Conservation (phyloP, 768 basidiomycete species). For the Pholiota conissans region DNA sequence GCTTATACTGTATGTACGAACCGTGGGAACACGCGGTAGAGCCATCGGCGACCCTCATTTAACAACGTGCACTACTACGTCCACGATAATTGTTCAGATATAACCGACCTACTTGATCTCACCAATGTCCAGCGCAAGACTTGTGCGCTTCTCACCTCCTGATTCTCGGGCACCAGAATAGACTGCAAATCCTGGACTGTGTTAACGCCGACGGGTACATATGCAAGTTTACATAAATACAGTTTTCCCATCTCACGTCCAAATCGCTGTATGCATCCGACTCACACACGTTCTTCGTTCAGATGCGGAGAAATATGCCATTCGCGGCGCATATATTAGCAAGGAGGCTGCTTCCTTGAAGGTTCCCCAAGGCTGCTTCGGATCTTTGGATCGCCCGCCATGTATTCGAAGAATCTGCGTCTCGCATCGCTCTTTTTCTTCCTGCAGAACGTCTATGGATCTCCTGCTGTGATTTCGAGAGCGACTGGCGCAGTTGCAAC, state of each 20-base stretch:
- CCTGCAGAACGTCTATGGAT: neutral
- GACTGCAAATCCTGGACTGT: neutral
- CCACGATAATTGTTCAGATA: too few species aligned
- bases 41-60: too few species aligned
- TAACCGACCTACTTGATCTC: too few species aligned
- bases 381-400: neutral
- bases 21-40: too few species aligned
- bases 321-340: neutral
- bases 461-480: neutral
- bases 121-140: neutral
- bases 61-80: too few species aligned
- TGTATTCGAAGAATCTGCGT: neutral
- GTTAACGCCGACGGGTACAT: neutral
- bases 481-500: neutral
- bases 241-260: neutral
- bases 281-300: neutral
- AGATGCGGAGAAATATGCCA: neutral
- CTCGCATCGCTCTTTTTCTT: neutral
- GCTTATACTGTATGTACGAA: too few species aligned
- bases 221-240: neutral
- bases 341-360: neutral
- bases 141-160: neutral
- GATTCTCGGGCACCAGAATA: neutral
- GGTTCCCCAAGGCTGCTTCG: neutral
- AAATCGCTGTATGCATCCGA: neutral